Conservation (phyloP, 768 basidiomycete genomes). For the Termitomyces sp. region DNA sequence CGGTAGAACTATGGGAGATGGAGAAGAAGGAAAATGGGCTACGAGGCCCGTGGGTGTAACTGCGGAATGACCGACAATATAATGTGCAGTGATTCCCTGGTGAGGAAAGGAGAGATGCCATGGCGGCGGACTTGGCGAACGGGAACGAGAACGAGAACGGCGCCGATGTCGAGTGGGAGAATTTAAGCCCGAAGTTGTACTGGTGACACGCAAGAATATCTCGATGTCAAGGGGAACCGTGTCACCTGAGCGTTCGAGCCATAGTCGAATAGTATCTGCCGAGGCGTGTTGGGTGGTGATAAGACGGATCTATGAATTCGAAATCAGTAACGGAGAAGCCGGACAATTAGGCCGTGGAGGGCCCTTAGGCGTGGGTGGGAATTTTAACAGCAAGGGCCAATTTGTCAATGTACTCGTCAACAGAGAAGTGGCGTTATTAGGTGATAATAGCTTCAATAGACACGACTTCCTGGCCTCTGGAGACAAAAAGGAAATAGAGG, state of each 20-base stretch:
- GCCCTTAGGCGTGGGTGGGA: not conserved
- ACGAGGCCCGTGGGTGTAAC: conserved; percentile 15
- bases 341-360: not conserved
- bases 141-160: conserved; percentile 21
- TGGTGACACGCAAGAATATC: conserved; percentile 59
- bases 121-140: conserved; percentile 22
- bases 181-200: conserved; percentile 18
- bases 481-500: not conserved
- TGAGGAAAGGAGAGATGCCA: conserved; percentile 27
- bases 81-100: conserved; percentile 26
- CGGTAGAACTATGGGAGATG: conserved; percentile 40
- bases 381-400: too few species aligned
- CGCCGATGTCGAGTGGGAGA: conserved; percentile 20
- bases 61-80: conserved; percentile 29
- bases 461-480: not conserved
- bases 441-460: not conserved
- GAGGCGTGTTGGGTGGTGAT: conserved; percentile 64
- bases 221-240: conserved; percentile 73
- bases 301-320: conserved; percentile 55
- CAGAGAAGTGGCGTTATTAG: not conserved
- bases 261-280: conserved; percentile 74
- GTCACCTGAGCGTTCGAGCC: conserved; percentile 75
- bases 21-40: conserved; percentile 26
- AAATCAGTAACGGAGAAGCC: conserved; percentile 6
- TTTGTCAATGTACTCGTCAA: not conserved